A percentile compares a stretch with the other conserved stretches of the same genome.
Evolutionary conservation across 805 yeast genomes (phyloP).

Genomic region (Spathaspora hagerdaliae): DNA sequence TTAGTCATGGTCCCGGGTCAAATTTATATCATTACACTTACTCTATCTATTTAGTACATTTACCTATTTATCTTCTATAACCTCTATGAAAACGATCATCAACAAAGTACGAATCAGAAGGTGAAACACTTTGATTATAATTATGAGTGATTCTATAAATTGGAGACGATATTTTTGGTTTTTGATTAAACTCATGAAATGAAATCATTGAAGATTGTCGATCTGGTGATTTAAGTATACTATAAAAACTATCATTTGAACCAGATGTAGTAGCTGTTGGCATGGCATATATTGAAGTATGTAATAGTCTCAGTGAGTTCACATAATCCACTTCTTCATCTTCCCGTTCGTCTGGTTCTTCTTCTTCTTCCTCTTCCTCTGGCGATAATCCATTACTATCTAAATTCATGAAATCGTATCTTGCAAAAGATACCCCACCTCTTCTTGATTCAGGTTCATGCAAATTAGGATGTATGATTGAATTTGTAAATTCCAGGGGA

Average conservation of each 20-base stretch:
- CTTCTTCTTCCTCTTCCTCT: slow-evolving; percentile 1
- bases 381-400: slow-evolving; percentile 6
- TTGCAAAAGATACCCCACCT: slow-evolving; percentile 1
- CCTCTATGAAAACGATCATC: background rate
- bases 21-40: background rate
- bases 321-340: background rate
- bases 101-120: background rate
- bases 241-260: slow-evolving; percentile 7
- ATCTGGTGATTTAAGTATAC: slow-evolving; percentile 5
- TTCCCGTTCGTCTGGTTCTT: background rate
- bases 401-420: slow-evolving; percentile 7
- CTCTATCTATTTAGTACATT: background rate
- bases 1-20: background rate
- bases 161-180: slow-evolving; percentile 1
- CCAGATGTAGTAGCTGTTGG: background rate
- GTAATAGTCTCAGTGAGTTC: background rate
- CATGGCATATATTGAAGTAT: background rate
- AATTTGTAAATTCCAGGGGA: slow-evolving; percentile 2
- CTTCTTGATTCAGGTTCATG: background rate
- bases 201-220: background rate
- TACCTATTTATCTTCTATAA: background rate
- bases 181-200: background rate
- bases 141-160: slow-evolving; percentile 3
- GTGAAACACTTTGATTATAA: background rate
- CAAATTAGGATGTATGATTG: slow-evolving; percentile 7